phyloP scores from a whole-genome alignment of 2,329 filamentous ascomycete species.

The Ceratocystis alfenasii region DNA sequence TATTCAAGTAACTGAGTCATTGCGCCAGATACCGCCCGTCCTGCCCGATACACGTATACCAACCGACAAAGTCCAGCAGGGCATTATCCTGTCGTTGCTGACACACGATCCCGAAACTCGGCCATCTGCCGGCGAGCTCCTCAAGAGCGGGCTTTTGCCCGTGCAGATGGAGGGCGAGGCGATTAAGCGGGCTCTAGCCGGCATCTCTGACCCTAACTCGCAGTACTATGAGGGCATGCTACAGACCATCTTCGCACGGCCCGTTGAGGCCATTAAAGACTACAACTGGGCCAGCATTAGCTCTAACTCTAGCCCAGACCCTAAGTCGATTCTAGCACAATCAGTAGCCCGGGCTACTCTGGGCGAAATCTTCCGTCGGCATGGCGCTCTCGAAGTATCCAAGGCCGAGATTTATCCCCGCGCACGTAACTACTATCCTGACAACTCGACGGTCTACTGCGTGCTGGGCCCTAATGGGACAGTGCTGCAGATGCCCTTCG shows the following conservation, averaged over 20 bases:
- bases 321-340: constrained; percentile 50
- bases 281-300: constrained; percentile 62
- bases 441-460: constrained; percentile 53
- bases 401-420: constrained; percentile 69
- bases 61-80: constrained; percentile 58
- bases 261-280: constrained; percentile 68
- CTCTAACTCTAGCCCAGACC: constrained; percentile 40
- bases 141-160: constrained; percentile 77
- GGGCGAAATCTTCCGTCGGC: constrained; percentile 67
- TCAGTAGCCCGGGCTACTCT: constrained; percentile 63
- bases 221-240: constrained; percentile 85
- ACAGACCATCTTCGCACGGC: constrained; percentile 67
- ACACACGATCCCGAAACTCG: constrained; percentile 72
- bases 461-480: constrained; percentile 73
- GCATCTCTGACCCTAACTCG: constrained; percentile 68
- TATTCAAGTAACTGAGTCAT: constrained; percentile 50
- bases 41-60: constrained; percentile 64
- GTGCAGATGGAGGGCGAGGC: constrained; percentile 88
- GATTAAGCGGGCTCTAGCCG: constrained; percentile 69
- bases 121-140: constrained; percentile 68
- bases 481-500: constrained; percentile 87
- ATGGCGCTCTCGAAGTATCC: constrained; percentile 74
- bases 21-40: constrained; percentile 54
- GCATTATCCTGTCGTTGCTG: constrained; percentile 68
- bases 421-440: constrained; percentile 59